Conservation (phyloP, 768 basidiomycete genomes). For the Xerocomus brunneocitrinus region DNA sequence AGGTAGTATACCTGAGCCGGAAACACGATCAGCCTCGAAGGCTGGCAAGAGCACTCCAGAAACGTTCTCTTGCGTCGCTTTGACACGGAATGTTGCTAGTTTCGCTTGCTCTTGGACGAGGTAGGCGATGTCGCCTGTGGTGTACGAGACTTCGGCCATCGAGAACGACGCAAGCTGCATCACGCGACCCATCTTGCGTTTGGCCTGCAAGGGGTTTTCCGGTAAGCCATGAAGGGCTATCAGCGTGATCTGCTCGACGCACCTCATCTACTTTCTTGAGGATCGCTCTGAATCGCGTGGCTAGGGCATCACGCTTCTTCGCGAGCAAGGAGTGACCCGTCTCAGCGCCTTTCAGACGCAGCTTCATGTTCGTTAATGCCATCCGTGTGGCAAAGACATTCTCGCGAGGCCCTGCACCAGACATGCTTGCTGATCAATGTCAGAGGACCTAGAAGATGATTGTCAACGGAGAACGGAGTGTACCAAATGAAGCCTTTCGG, state of each 20-base stretch:
- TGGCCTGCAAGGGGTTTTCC: constrained; percentile 59
- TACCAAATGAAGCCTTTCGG: neutral
- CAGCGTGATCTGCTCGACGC: constrained; percentile 18
- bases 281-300: constrained; percentile 90
- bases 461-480: neutral
- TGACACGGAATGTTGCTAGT: constrained; percentile 86
- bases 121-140: constrained; percentile 95
- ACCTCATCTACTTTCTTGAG: constrained; percentile 98
- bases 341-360: constrained; percentile 86
- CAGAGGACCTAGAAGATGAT: neutral
- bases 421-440: constrained; percentile 51
- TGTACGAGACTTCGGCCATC: constrained; percentile 97
- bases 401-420: constrained; percentile 85
- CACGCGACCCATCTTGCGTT: constrained; percentile 97
- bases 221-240: constrained; percentile 8
- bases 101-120: constrained; percentile 96
- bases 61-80: constrained; percentile 96
- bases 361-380: constrained; percentile 91
- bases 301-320: constrained; percentile 97
- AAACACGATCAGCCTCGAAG: constrained; percentile 85
- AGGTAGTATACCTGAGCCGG: constrained; percentile 63
- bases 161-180: constrained; percentile 99
- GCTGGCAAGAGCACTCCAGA: constrained; percentile 94
- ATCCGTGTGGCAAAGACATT: constrained; percentile 96
- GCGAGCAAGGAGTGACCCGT: constrained; percentile 93